Evolutionary conservation across 495 filamentous ascomycete genomes (phyloP), one percentile per base, ranked within the genome.

Genomic region (Tetracladium marchalianum): DNA sequence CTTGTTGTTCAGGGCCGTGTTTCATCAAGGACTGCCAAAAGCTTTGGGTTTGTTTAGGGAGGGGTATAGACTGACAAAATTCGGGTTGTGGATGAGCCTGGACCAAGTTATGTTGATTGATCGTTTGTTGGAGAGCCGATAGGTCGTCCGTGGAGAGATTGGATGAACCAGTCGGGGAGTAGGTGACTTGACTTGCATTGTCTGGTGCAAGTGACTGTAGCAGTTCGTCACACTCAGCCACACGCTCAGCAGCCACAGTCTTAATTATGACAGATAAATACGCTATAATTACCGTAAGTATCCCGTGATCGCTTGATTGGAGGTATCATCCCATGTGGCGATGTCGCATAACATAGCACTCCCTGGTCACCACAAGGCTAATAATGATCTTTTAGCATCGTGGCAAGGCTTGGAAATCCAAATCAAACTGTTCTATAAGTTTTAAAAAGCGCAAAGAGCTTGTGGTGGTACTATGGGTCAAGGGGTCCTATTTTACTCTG

Each of bases 391-490:
- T 46, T 60, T 31, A 56, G 45, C 32, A 47, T 58, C 11, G 46
- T 47, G 31, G 41, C 15, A 43, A 54, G 51, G 42, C 51, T 60
- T 19, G 43, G 47, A 55, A 52, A 53, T 40, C 41, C 35, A 53
- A 34, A 53, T 58, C 42, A 55, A 49, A 55, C 49, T 31, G 13
- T 46, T 51, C 37, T 54, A 52, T 52, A 39, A 51, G 52, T 55
- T 58, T n/a, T 51, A 38, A 53, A 52, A 50, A 45, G 44, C 46
- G 51, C 43, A 52, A 60, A 55, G 52, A 57, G 57, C 41, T 50
- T 34, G 45, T 60, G 43, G 51, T 50, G 46, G 47, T 55, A 42
- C 41, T 55, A 37, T 52, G 37, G 35, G 47, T 50, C 31, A 37
- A 52, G 35, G 32, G 41, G 37, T 46, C 44, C 47, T 53, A 39